Evolutionary conservation across 495 filamentous ascomycete genomes (phyloP).

Genomic region (Sordaria brevicollis): DNA sequence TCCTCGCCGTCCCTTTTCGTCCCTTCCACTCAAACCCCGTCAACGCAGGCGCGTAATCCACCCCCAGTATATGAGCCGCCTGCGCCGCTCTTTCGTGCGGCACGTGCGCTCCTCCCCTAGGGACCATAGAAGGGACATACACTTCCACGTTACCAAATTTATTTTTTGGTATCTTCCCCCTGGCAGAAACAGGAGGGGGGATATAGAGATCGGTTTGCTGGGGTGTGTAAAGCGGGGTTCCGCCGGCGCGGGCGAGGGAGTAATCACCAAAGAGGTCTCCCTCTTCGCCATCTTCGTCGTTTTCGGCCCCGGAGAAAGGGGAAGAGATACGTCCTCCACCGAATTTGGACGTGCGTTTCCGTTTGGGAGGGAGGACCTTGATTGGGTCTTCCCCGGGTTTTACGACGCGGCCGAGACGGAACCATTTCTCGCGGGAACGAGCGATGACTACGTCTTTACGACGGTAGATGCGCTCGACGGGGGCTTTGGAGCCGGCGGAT

Average conservation of each 20-base stretch:
- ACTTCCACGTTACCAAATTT: constrained; percentile 82
- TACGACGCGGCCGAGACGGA: constrained; percentile 68
- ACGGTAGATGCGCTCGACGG: constrained; percentile 58
- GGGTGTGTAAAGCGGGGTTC: constrained; percentile 55
- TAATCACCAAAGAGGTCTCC: constrained; percentile 29
- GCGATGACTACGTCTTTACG: constrained; percentile 68
- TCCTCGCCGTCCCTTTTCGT: constrained; percentile 67
- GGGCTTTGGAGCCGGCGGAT: constrained; percentile 48
- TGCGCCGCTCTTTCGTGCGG: constrained; percentile 51
- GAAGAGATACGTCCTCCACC: constrained; percentile 12
- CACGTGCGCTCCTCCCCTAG: constrained; percentile 62
- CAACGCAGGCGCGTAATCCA: constrained; percentile 84
- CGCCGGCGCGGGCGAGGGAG: constrained; percentile 11
- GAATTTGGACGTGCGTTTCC: constrained; percentile 18
- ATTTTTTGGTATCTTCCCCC: constrained; percentile 75
- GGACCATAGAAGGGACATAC: constrained; percentile 89
- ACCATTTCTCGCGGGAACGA: constrained; percentile 76
- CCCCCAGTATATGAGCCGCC: constrained; percentile 64
- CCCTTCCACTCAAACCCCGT: constrained; percentile 83
- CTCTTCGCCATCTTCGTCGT: constrained; percentile 30
- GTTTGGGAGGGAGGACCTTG: constrained; percentile 47
- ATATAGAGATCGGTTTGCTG: constrained; percentile 69
- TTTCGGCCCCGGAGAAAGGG: neutral
- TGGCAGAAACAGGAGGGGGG: constrained; percentile 56
- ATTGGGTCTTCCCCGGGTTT: constrained; percentile 64